Evolutionary conservation across 176 grass and related monocot genomes (phyloP).

Genomic region (Lolium perenne): DNA sequence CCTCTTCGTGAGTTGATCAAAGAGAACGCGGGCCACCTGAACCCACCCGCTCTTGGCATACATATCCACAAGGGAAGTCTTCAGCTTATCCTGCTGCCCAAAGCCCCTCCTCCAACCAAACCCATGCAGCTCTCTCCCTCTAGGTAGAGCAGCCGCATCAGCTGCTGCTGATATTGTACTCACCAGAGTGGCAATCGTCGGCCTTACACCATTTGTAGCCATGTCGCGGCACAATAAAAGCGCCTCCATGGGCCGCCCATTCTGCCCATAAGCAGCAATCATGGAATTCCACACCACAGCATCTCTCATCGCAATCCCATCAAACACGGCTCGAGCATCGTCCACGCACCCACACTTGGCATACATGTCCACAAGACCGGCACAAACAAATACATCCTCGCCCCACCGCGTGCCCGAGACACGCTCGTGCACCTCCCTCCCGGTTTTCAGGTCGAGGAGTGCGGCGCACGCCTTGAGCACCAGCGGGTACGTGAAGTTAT

Average conservation of each 20-base stretch:
- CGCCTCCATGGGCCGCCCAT: constrained; percentile 56
- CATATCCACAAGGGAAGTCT: constrained; percentile 75
- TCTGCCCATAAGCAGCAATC: constrained; percentile 72
- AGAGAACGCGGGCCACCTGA: constrained; percentile 58
- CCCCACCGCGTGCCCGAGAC: constrained; percentile 44
- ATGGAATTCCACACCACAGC: constrained; percentile 75
- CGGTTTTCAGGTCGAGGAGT: constrained; percentile 48
- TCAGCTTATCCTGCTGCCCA: constrained; percentile 62
- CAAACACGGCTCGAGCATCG: constrained; percentile 56
- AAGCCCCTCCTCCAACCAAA: constrained; percentile 67
- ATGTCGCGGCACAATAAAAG: constrained; percentile 64
- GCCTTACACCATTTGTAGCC: constrained; percentile 40
- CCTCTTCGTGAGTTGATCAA: constrained; percentile 58
- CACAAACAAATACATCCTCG: constrained; percentile 56
- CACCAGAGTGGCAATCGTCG: constrained; percentile 64
- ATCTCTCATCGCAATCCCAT: constrained; percentile 48
- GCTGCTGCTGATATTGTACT: constrained; percentile 61
- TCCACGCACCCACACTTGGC: constrained; percentile 71
- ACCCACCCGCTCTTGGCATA: constrained; percentile 81
- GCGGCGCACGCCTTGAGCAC: constrained; percentile 71
- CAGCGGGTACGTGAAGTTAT: constrained; percentile 74
- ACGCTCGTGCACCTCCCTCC: constrained; percentile 54
- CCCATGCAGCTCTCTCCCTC: constrained; percentile 83
- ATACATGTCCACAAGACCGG: constrained; percentile 69
- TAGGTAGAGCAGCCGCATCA: constrained; percentile 59